phyloP scores from a whole-genome alignment of 2,329 filamentous ascomycete genomes.

The Xylariaceae sp. region DNA sequence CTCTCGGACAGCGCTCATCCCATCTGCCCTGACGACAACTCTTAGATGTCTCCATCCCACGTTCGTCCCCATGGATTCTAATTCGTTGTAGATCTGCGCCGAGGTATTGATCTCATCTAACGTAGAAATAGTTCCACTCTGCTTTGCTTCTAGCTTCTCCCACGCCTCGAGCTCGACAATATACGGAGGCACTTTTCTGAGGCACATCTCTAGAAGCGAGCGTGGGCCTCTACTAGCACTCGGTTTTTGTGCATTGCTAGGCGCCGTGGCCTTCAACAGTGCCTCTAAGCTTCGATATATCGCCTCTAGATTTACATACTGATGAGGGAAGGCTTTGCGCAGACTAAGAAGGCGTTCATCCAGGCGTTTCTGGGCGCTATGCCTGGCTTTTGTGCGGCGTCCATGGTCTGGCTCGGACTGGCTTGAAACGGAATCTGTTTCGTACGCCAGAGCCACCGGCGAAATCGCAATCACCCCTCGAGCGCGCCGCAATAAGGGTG shows the following conservation, averaged over 20 bases:
- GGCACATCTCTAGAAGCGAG: constrained; percentile 45
- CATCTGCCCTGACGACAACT: constrained; percentile 43
- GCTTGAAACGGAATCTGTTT: background rate
- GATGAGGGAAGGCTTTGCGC: constrained; percentile 28
- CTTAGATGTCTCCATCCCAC: constrained; percentile 44
- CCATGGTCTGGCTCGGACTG: constrained; percentile 4
- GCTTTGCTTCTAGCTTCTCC: constrained; percentile 36
- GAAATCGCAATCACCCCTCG: constrained; percentile 25
- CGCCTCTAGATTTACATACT: constrained; percentile 39
- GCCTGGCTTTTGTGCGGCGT: constrained; percentile 11
- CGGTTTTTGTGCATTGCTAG: constrained; percentile 5
- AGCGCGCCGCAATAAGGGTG: constrained; percentile 30
- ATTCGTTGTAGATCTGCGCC: constrained; percentile 43
- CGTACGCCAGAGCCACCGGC: constrained; percentile 12
- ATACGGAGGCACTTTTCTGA: constrained; percentile 44
- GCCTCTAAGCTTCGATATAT: constrained; percentile 42
- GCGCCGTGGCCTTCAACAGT: constrained; percentile 39
- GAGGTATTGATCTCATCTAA: constrained; percentile 38
- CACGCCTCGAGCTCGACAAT: constrained; percentile 42
- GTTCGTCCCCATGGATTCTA: constrained; percentile 41
- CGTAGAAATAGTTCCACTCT: constrained; percentile 34
- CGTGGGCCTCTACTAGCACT: constrained; percentile 28
- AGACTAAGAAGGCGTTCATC: constrained; percentile 35
- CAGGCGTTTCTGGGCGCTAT: constrained; percentile 22
- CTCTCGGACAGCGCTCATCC: constrained; percentile 38